These are phyloP conservation scores for Xylariaceae sp. DNA, from an alignment of 2,329 filamentous ascomycete species.

Conservation along the genomic window DNA sequence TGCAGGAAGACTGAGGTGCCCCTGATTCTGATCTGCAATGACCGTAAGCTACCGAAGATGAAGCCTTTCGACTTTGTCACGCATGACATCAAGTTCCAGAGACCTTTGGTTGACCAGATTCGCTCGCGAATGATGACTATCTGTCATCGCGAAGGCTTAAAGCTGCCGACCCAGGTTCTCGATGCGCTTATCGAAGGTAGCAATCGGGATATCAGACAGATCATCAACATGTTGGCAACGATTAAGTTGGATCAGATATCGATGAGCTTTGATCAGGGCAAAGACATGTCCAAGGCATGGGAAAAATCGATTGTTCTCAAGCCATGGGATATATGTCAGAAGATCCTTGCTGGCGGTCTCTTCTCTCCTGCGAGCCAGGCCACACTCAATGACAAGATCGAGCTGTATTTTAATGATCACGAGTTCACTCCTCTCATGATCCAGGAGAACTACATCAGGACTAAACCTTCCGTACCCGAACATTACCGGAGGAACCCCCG, in stretches of 20 bases:
- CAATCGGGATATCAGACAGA: slow-evolving; percentile 91
- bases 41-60: slow-evolving; percentile 91
- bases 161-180: slow-evolving; percentile 74
- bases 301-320: slow-evolving; percentile 96
- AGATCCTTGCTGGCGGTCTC: slow-evolving; percentile 82
- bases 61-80: slow-evolving; percentile 89
- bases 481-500: slow-evolving; percentile 54
- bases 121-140: slow-evolving; percentile 92
- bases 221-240: slow-evolving; percentile 97
- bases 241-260: slow-evolving; percentile 78
- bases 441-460: slow-evolving; percentile 92
- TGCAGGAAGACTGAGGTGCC: slow-evolving; percentile 94
- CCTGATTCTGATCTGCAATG: slow-evolving; percentile 97
- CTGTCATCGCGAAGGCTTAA: slow-evolving; percentile 84
- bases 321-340: slow-evolving; percentile 95
- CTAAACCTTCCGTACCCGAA: slow-evolving; percentile 63
- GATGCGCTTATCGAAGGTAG: slow-evolving; percentile 94
- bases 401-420: slow-evolving; percentile 98
- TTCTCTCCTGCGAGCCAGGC: slow-evolving; percentile 79
- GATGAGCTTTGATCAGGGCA: slow-evolving; percentile 80
- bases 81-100: slow-evolving; percentile 79
- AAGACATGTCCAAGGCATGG: slow-evolving; percentile 95
- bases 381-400: slow-evolving; percentile 94
- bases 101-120: slow-evolving; percentile 86
- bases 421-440: slow-evolving; percentile 97